A percentile compares a stretch with the other conserved stretches of the same genome.
These are phyloP conservation scores for Musa itinerans DNA, from an alignment of 176 grass and related monocot genomes.

Conservation along the genomic window DNA sequence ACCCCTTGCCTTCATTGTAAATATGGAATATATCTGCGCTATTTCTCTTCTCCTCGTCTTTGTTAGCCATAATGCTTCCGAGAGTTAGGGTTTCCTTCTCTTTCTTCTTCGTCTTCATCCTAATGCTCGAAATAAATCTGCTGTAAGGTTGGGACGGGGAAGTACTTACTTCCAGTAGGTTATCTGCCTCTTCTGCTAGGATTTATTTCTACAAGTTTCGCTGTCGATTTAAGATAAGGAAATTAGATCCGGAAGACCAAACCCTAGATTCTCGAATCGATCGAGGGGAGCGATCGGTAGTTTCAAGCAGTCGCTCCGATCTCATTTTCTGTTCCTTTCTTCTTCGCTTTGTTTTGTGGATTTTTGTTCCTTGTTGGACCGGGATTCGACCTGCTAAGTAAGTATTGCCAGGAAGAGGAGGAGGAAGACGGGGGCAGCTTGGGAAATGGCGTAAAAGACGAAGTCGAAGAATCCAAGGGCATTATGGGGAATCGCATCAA, in stretches of 20 bases:
- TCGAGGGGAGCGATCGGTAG: background rate
- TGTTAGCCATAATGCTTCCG: background rate
- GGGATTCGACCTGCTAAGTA: background rate
- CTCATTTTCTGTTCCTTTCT: background rate
- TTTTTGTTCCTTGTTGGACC: background rate
- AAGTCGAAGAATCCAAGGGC: conserved; percentile 4
- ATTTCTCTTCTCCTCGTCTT: background rate
- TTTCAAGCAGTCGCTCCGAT: background rate
- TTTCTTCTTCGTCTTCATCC: background rate
- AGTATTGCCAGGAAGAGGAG: conserved; percentile 10
- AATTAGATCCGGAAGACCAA: background rate
- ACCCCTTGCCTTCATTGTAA: too few species aligned
- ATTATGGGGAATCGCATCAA: background rate
- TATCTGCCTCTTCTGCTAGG: background rate
- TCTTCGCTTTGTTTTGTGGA: background rate
- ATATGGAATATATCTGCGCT: background rate
- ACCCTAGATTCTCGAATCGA: conserved; percentile 3
- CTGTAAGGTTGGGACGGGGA: background rate
- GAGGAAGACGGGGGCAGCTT: background rate
- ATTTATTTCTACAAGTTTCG: background rate
- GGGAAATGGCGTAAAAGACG: background rate
- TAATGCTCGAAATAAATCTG: background rate
- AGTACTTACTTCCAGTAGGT: background rate
- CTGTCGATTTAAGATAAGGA: background rate
- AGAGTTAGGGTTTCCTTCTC: conserved; percentile 1